Evolutionary conservation across 2,329 filamentous ascomycete species (phyloP).

Genomic region (Zymoseptoria ardabiliae): DNA sequence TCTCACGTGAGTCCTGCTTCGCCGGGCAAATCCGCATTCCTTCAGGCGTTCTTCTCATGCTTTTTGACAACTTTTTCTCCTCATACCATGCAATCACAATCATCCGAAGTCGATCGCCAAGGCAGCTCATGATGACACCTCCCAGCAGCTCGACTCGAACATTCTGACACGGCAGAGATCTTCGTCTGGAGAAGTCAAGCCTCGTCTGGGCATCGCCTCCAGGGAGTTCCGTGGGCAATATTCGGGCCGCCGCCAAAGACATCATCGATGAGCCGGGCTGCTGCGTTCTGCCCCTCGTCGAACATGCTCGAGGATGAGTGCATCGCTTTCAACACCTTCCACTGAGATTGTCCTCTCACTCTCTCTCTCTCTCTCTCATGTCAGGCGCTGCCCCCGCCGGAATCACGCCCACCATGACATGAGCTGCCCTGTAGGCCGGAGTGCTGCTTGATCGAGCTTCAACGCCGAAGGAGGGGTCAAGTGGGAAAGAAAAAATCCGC

Average conservation of each 20-base stretch:
- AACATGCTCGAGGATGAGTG: no score
- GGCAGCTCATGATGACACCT: no score
- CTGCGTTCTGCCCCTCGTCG: no score
- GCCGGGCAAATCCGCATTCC: no score
- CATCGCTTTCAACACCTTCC: no score
- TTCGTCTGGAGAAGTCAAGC: not conserved
- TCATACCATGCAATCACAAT: no score
- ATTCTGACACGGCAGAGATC: not conserved
- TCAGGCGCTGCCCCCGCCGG: not conserved
- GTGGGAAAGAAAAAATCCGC: not conserved
- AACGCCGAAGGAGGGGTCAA: not conserved
- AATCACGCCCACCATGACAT: not conserved
- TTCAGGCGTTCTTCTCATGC: no score
- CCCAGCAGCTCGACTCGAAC: not conserved
- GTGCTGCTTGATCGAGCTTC: not conserved
- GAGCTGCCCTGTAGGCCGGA: not conserved
- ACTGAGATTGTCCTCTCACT: not conserved
- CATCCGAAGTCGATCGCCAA: no score
- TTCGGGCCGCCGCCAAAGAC: not conserved
- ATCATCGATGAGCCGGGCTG: not conserved
- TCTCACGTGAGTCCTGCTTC: not conserved
- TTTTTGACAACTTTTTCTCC: no score
- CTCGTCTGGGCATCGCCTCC: no score
- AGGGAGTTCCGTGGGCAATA: not conserved
- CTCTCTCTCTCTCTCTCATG: no score